Evolutionary conservation across 768 basidiomycete species (phyloP).

Genomic region (Leccinum variicolor): DNA sequence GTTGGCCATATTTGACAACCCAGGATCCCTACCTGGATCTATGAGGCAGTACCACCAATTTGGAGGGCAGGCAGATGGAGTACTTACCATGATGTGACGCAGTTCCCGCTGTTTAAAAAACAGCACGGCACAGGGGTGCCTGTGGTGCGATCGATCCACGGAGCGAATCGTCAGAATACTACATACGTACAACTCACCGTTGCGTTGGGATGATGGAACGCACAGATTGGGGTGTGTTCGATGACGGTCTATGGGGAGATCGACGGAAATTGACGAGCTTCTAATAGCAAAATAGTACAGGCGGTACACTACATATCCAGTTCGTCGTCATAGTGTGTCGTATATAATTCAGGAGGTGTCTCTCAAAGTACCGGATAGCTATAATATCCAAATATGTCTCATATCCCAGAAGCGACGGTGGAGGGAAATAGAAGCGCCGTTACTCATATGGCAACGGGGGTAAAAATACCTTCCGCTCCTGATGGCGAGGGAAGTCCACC

Average conservation of each 20-base stretch:
- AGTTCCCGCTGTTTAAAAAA: slow-evolving; percentile 1
- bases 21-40: background rate
- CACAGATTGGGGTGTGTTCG: background rate
- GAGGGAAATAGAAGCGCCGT: slow-evolving; percentile 16
- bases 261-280: slow-evolving; percentile 21
- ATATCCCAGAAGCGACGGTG: slow-evolving; percentile 4
- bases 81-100: no score
- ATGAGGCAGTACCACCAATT: no score
- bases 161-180: slow-evolving; percentile 6
- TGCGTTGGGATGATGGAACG: no score
- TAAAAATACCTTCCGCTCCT: slow-evolving; percentile 18
- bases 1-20: background rate
- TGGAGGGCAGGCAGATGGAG: no score
- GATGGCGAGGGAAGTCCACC: slow-evolving; percentile 10
- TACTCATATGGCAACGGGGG: slow-evolving; percentile 30
- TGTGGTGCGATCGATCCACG: slow-evolving; percentile 1
- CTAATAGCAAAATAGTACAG: slow-evolving; percentile 27
- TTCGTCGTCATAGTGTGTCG: slow-evolving; percentile 5
- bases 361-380: slow-evolving; percentile 6
- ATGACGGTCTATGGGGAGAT: background rate
- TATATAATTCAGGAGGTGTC: slow-evolving; percentile 5
- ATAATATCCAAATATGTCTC: slow-evolving; percentile 15
- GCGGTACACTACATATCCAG: slow-evolving; percentile 21
- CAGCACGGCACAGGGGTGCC: background rate
- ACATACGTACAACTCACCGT: slow-evolving; percentile 2